Conservation (phyloP, 768 basidiomycete genomes). For the Collybia sordida region DNA sequence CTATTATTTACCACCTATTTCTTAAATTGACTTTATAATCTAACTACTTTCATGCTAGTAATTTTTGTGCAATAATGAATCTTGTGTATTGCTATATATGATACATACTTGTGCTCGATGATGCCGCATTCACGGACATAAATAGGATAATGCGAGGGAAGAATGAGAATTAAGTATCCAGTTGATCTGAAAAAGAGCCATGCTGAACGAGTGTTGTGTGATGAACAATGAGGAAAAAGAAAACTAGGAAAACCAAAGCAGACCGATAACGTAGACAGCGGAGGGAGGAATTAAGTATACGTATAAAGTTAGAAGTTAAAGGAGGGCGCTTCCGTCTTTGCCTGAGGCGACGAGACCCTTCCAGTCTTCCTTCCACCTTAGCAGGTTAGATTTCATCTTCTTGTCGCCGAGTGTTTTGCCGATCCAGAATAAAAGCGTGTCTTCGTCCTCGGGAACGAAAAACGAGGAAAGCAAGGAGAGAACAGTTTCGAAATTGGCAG, state of each 20-base stretch:
- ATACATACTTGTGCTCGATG: no score
- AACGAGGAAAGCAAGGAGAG: conserved; percentile 90
- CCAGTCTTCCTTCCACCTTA: conserved; percentile 82
- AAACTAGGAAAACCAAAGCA: conserved; percentile 2
- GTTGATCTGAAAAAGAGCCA: no score
- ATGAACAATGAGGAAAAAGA: background rate
- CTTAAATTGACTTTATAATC: no score
- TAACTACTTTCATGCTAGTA: no score
- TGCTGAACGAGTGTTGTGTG: no score
- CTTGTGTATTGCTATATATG: no score
- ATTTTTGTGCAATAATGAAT: no score
- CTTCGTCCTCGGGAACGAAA: conserved; percentile 91
- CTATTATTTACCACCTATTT: background rate
- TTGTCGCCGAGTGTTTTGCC: conserved; percentile 54
- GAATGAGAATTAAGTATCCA: no score
- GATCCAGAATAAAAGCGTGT: conserved; percentile 81
- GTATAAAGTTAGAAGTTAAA: conserved; percentile 9
- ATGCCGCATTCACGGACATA: no score
- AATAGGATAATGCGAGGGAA: no score
- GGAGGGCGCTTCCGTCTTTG: conserved; percentile 56
- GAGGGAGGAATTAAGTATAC: conserved; percentile 1
- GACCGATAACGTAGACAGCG: background rate
- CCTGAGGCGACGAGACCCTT: conserved; percentile 62
- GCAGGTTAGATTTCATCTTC: conserved; percentile 71
- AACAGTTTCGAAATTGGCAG: conserved; percentile 90